Base-by-base conservation (phyloP, 1,139 yeast genomes). In the Kodamaea plutei region DNA sequence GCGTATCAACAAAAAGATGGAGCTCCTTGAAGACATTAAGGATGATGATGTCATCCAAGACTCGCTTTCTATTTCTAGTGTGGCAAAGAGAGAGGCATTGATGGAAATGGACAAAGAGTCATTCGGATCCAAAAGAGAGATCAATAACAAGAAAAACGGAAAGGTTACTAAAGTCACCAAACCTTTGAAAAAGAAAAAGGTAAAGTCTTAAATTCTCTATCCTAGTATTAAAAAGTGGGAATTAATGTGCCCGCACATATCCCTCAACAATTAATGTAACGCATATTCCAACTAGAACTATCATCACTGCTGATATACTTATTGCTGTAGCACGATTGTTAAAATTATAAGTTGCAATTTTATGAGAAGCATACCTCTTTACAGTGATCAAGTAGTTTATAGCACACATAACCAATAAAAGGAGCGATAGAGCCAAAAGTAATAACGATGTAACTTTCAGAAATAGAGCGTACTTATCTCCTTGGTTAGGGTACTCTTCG, bases 61-160 rank as follows among this genome's bases (percentile, higher is more conserved):
- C 30, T 77, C 89, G 1, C 64, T 91, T 40, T 76, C 73, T 34
- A 68, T 70, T 28, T 81, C 84, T 1, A 78, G 89, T 30, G 76
- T 73, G 24, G 97, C 97, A 15, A 88, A 85, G 59, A 73, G 96
- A 45, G 95, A 88, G 56, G 83, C 96, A 3, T 56, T 81, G 38
- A 76, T 91, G 84, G 96, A 84, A 28, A 88, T 91, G 96, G 96
- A 91, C 39, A 77, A 74, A 44, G 96, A 84, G 40, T 73, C 77
- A 20, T 88, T 88, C 54, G 96, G 97, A 8, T 91, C 84, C 47
- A 72, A 76, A 45, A 73, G 69, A 39, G 72, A 68, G 46, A 70
- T 64, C 21, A 77, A 79, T 39, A 76, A 68, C 45, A 62, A 60
- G 46, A 82, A 72, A 50, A 13, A 30, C 14, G 38, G 28, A 14